Conservation (phyloP, 371 early-diverging fungal genomes). For the Apophysomyces sp. region DNA sequence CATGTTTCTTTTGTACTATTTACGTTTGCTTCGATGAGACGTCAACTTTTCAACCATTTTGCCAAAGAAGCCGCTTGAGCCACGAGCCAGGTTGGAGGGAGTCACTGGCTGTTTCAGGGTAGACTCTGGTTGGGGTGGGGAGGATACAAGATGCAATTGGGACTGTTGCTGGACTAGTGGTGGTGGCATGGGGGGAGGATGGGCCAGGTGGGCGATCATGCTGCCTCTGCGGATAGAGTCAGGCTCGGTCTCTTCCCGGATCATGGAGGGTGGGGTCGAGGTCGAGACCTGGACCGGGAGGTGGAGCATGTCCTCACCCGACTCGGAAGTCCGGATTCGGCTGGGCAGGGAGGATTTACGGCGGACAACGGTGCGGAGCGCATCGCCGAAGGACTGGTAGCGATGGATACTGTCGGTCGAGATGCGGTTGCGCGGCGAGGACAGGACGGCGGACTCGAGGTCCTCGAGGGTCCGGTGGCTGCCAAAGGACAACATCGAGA, state of each 20-base stretch:
- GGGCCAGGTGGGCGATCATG: neutral
- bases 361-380: constrained; percentile 5
- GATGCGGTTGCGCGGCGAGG: neutral
- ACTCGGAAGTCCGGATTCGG: constrained; percentile 9
- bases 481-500: constrained; percentile 18
- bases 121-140: neutral
- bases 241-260: neutral
- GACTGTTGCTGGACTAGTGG: neutral
- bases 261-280: neutral
- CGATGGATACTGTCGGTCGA: neutral
- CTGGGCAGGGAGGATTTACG: constrained; percentile 16
- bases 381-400: constrained; percentile 6
- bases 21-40: neutral
- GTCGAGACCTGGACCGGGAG: neutral
- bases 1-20: neutral
- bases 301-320: neutral
- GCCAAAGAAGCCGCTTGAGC: constrained; percentile 13
- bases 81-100: constrained; percentile 10
- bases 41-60: constrained; percentile 10
- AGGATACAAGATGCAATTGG: neutral
- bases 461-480: neutral
- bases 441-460: neutral
- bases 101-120: neutral
- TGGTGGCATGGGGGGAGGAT: neutral
- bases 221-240: neutral